Evolutionary conservation across 805 yeast species (phyloP), one percentile per base, ranked within the genome.

Genomic region (Hanseniaspora lachancei): DNA sequence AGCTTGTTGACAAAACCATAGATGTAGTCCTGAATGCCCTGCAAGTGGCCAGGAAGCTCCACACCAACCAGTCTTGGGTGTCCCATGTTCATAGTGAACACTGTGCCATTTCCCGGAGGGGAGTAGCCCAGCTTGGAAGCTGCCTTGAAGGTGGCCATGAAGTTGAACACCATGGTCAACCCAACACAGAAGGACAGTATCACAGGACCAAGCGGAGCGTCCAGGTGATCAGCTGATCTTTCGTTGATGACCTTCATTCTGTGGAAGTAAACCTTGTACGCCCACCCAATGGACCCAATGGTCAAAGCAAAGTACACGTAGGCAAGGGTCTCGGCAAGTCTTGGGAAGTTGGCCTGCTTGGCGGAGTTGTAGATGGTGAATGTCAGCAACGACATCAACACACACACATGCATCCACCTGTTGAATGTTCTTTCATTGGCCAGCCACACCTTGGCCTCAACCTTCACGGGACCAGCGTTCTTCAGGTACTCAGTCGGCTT

Each of bases 361-460:
- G 87, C 85, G 12, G 95, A 82, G 42, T 82, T 78, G 72, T 86
- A 86, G 55, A 93, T 78, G 16, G 93, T 76, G 65, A 89, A 89
- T 0, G 97, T 88, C 63, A 93, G 72, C 0, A 89, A 82, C 21
- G 95, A 81, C 62, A 93, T 75, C 66, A 93, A 73, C 0, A 95
- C 80, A 15, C 95, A 85, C 23, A 91, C 91, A 59, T 84, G 89
- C 61, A 93, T 74, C 98, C 98, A 93, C 69, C 95, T 79, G 74
- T 87, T 84, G 72, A 89, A 91, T 3, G 98, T 93, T 69, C 98
- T 84, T 72, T 93, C 98, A 66, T 93, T 93, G 32, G 98, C 98
- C 60, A 93, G 76, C 97, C 97, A 93, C 15, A 93, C 98, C 66
- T 93, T 93, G 34, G 97, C 95, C 72, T 93, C 98, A 57, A 93